Evolutionary conservation across 2,329 filamentous ascomycete species (phyloP).

Genomic region (Xylaria polymorpha): DNA sequence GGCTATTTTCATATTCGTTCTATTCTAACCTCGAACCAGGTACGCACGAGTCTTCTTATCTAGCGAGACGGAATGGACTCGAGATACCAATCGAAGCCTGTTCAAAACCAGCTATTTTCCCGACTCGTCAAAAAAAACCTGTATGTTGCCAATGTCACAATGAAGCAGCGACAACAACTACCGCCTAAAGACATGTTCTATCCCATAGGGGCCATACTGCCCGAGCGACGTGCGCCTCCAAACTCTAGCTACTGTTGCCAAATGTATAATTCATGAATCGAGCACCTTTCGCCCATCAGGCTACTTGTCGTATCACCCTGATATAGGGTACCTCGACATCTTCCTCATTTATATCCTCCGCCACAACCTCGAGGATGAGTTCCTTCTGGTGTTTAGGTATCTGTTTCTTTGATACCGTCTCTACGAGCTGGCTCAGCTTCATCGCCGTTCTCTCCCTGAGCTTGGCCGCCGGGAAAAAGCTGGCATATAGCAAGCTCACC

Average conservation of each 20-base stretch:
- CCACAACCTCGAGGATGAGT: slow-evolving; percentile 95
- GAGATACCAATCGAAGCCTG: background rate
- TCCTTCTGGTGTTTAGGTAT: slow-evolving; percentile 94
- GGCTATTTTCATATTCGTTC: background rate
- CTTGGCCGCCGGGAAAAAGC: slow-evolving; percentile 84
- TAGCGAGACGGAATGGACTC: background rate
- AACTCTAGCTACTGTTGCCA: slow-evolving; percentile 21
- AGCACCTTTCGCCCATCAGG: background rate
- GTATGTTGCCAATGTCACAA: slow-evolving; percentile 15
- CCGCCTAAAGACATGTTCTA: slow-evolving; percentile 26
- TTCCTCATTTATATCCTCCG: slow-evolving; percentile 87
- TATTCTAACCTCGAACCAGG: background rate
- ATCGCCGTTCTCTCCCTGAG: slow-evolving; percentile 83
- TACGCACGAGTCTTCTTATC: background rate
- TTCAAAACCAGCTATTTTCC: background rate
- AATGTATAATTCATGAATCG: slow-evolving; percentile 1
- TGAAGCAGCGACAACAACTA: slow-evolving; percentile 11
- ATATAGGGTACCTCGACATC: slow-evolving; percentile 98
- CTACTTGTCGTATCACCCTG: slow-evolving; percentile 75
- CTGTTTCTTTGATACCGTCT: slow-evolving; percentile 89
- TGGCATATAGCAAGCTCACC: slow-evolving; percentile 92
- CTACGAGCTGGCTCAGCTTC: slow-evolving; percentile 89
- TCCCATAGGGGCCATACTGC: slow-evolving; percentile 10
- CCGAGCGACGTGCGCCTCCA: slow-evolving; percentile 14
- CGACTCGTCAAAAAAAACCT: slow-evolving; percentile 5